Base-by-base conservation (phyloP, 257 asterid genomes). In the Ilex aquifolium region DNA sequence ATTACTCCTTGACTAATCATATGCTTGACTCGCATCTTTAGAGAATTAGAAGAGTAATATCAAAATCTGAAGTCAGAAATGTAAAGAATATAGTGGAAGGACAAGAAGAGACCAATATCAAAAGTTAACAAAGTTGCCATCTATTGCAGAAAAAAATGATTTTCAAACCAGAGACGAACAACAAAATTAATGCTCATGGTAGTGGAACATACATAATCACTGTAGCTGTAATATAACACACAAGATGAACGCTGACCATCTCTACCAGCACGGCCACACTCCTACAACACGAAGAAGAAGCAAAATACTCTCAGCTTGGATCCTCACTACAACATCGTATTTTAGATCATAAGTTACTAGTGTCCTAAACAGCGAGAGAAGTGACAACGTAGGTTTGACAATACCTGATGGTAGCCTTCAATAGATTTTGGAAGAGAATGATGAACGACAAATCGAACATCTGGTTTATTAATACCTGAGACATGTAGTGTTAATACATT, bases 211-310 rank as follows among this genome's bases (percentile, higher is more conserved):
- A 92, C 99, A 59, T 89, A 92, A 75, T 89, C 99, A 74, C 91
- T 82, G 65, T 92, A 92, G 70, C 85, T 89, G 90, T 92, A 92
- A 77, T 87, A 92, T 72, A 92, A 80, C 56, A 89, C 81, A 66
- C 99, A 92, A 60, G 99, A 85, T 62, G 99, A 78, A 82, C 87
- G 88, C 71, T 65, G 94, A 44, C 99, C 96, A 77, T 92, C 97
- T 77, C 99, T 85, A 79, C 99, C 99, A 74, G 99, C 99, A 78
- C 99, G 99, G 60, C 99, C 99, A 77, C 99, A 92, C 80, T 92
- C 99, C 99, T 92, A 76, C 54, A 72, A 56, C 78, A 75, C 15
- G 59, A 44, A 73, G 10, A 53, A 53, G 30, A 64, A 11, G 49
- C 54, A 65, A 69, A 64, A 48, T 44, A 61, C 42, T 32, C 32